Evolutionary conservation across 2,329 filamentous ascomycete species (phyloP).

Genomic region (Lanzia echinophila): DNA sequence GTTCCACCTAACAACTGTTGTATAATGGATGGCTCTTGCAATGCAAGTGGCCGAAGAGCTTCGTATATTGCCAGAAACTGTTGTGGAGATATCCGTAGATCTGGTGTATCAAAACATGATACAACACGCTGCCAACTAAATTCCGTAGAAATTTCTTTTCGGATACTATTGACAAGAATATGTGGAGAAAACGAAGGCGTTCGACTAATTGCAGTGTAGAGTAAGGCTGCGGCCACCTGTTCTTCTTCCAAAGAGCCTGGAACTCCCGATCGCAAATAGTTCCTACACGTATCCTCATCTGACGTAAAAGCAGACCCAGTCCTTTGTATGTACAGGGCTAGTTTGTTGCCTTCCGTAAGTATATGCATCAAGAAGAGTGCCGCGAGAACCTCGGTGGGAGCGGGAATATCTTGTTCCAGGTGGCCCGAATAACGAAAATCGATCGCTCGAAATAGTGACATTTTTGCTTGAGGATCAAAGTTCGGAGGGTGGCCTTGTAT

Average conservation of each 20-base stretch:
- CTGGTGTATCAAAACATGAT: conserved; percentile 71
- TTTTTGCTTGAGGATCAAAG: conserved; percentile 69
- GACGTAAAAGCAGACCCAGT: conserved; percentile 69
- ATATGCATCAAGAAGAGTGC: conserved; percentile 63
- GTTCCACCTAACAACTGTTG: conserved; percentile 83
- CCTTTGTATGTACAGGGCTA: conserved; percentile 64
- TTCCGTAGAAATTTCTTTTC: conserved; percentile 53
- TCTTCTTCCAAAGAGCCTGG: conserved; percentile 61
- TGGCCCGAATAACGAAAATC: conserved; percentile 50
- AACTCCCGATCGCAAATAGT: conserved; percentile 47
- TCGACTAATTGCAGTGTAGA: conserved; percentile 56
- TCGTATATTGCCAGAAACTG: conserved; percentile 81
- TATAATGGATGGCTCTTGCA: conserved; percentile 65
- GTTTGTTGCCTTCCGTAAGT: conserved; percentile 50
- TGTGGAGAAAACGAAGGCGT: conserved; percentile 47
- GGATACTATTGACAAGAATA: conserved; percentile 54
- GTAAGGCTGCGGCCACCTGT: conserved; percentile 73
- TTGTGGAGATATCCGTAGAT: conserved; percentile 65
- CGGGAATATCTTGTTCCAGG: conserved; percentile 51
- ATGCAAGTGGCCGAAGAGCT: conserved; percentile 67
- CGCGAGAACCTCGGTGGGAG: conserved; percentile 65
- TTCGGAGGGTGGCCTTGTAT: conserved; percentile 80
- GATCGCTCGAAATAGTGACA: conserved; percentile 58
- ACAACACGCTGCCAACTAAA: conserved; percentile 70
- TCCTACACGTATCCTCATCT: conserved; percentile 60